Evolutionary conservation across 2,329 filamentous ascomycete genomes (phyloP), one percentile per base, ranked within the genome.

Genomic region (Penicillium griseofulvum): DNA sequence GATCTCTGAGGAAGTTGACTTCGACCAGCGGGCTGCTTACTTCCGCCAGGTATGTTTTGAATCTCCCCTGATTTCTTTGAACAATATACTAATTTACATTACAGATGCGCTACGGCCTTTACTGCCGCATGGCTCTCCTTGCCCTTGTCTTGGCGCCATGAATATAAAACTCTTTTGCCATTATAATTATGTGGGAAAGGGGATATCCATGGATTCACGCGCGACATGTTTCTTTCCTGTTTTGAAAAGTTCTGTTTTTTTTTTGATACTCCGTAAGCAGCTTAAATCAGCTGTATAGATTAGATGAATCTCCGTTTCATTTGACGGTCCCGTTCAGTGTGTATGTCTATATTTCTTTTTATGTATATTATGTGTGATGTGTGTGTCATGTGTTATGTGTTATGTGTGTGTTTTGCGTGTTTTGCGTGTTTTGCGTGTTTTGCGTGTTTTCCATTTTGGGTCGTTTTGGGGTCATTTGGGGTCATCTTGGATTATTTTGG

Each of bases 91-190:
- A 74, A 86, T 31, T 71, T 55, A 14, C 24, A 34, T 44, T 58
- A 55, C 69, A 97, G 92, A 97, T 97, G 93, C 86, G 88, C 78
- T 97, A 97, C 78, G 94, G 94, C 67, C 84, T 99, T 68, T 97
- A 97, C 82, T 95, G 90, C 76, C 89, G 94, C 74, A 99, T 99
- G 94, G 94, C 94, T 66, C 78, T 99, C 78, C 82, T 99, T 74
- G 94, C 94, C 64, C 81, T 97, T 74, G 90, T 97, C 75, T 88
- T 99, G 89, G 86, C 81, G 54, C 77, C 77, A 59, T 76, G 67
- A 65, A 55, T 24, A 61, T 76, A 66, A 64, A 56, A 51, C 54
- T 58, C 52, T 61, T 56, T 49, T 51, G 26, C 45, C 54, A 52
- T 52, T 58, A 57, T 65, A 58, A 52, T 52, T 45, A 48, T 52